phyloP scores from a whole-genome alignment of 2,329 filamentous ascomycete species.

The Fulvia fulva region DNA sequence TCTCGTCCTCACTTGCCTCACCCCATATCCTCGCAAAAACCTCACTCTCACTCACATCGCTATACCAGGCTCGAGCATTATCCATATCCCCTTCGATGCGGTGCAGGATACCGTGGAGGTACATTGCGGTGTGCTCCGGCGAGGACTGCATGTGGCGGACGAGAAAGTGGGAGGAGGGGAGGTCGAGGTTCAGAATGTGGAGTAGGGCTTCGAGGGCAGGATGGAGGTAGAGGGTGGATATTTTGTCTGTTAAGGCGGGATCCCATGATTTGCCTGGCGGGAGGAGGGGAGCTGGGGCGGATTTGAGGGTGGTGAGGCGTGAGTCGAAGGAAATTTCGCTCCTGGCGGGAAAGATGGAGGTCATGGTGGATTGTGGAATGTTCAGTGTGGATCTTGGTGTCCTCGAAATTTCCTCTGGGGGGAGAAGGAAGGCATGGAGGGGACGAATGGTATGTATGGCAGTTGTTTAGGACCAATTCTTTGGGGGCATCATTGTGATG shows the following conservation, averaged over 20 bases:
- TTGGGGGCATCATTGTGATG: background rate
- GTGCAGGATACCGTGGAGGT: constrained; percentile 50
- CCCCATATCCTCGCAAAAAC: constrained; percentile 36
- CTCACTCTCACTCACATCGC: constrained; percentile 40
- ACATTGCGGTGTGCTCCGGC: constrained; percentile 50
- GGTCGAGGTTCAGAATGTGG: constrained; percentile 51
- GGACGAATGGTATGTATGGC: too few relatives aligned
- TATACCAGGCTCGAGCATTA: constrained; percentile 49
- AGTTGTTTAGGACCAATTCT: background rate
- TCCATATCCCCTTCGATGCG: constrained; percentile 49
- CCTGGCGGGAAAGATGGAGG: background rate
- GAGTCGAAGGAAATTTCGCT: constrained; percentile 25
- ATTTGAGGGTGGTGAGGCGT: constrained; percentile 29
- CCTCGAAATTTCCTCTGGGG: too few relatives aligned
- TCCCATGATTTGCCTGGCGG: constrained; percentile 22
- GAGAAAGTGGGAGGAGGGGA: constrained; percentile 50
- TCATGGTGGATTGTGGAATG: background rate
- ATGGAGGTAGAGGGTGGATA: constrained; percentile 36
- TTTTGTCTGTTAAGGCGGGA: constrained; percentile 24
- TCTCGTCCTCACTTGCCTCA: constrained; percentile 24
- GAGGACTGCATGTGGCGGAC: constrained; percentile 50
- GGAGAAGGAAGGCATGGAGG: too few relatives aligned
- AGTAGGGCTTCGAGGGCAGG: constrained; percentile 49
- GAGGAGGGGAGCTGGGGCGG: constrained; percentile 27
- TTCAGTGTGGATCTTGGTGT: background rate